These are phyloP conservation scores for Penicillium flavigenum DNA, from an alignment of 495 filamentous ascomycete genomes.

Conservation along the genomic window DNA sequence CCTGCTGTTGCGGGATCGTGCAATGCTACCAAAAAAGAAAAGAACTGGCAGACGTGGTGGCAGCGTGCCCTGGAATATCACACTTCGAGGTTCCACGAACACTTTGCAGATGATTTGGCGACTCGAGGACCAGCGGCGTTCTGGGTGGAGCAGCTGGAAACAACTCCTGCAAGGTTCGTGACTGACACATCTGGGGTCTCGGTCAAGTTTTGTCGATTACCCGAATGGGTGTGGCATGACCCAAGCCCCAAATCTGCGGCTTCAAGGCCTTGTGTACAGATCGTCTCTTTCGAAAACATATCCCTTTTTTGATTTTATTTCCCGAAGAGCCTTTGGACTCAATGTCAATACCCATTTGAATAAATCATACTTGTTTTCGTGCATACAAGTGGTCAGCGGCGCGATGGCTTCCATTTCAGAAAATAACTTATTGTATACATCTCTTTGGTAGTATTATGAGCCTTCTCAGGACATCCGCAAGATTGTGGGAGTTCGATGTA, in stretches of 20 bases:
- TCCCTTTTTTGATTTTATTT: not conserved
- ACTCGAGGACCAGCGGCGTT: not conserved
- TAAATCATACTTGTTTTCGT: not conserved
- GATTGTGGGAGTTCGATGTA: too few relatives aligned
- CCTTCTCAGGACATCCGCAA: too few relatives aligned
- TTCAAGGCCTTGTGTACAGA: not conserved
- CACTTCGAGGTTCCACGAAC: not conserved
- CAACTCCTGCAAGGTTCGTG: not conserved
- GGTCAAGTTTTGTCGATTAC: not conserved
- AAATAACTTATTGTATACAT: not conserved
- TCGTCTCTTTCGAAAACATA: not conserved
- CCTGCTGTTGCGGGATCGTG: not conserved
- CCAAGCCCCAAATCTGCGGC: not conserved
- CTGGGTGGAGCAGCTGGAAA: not conserved
- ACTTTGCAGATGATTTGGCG: not conserved
- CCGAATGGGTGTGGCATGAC: not conserved
- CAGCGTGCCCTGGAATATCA: not conserved
- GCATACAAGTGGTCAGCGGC: not conserved
- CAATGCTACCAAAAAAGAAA: not conserved
- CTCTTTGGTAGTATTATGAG: too few relatives aligned
- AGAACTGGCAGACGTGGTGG: not conserved
- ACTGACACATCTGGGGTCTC: not conserved
- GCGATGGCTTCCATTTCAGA: not conserved
- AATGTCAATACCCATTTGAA: not conserved
- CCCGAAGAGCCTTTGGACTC: not conserved